phyloP scores from a whole-genome alignment of 2,329 filamentous ascomycete genomes.

The Aciculosporium take region DNA sequence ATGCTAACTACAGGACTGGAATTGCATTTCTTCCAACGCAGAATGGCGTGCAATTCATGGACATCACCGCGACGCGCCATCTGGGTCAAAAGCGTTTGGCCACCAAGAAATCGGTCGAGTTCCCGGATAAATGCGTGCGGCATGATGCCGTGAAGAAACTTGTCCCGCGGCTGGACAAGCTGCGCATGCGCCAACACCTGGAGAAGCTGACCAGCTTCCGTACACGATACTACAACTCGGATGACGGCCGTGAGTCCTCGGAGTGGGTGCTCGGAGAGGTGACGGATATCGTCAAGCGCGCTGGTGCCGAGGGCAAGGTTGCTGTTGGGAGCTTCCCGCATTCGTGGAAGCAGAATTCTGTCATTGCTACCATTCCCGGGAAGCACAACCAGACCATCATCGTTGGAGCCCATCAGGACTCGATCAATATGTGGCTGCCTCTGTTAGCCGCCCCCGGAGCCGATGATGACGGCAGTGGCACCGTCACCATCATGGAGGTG shows the following conservation, averaged over 20 bases:
- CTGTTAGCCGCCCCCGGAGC: slow-evolving; percentile 77
- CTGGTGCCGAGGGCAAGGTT: slow-evolving; percentile 56
- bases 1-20: neutral
- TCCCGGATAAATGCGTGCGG: slow-evolving; percentile 51
- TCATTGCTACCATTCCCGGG: slow-evolving; percentile 85
- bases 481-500: slow-evolving; percentile 87
- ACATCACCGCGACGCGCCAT: slow-evolving; percentile 66
- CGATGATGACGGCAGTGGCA: slow-evolving; percentile 89
- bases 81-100: slow-evolving; percentile 31
- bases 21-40: slow-evolving; percentile 21
- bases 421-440: slow-evolving; percentile 83
- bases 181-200: slow-evolving; percentile 63
- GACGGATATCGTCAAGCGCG: slow-evolving; percentile 52
- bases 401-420: slow-evolving; percentile 87
- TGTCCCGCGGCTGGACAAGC: slow-evolving; percentile 54
- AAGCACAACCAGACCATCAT: slow-evolving; percentile 73
- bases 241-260: slow-evolving; percentile 69
- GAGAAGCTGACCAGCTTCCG: slow-evolving; percentile 67
- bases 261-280: slow-evolving; percentile 74
- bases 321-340: slow-evolving; percentile 63
- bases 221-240: slow-evolving; percentile 69
- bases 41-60: slow-evolving; percentile 83
- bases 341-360: slow-evolving; percentile 75
- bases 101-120: slow-evolving; percentile 31
- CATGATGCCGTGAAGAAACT: slow-evolving; percentile 54